Evolutionary conservation across 2,329 filamentous ascomycete species (phyloP).

Genomic region (Aspergillus ibericus): DNA sequence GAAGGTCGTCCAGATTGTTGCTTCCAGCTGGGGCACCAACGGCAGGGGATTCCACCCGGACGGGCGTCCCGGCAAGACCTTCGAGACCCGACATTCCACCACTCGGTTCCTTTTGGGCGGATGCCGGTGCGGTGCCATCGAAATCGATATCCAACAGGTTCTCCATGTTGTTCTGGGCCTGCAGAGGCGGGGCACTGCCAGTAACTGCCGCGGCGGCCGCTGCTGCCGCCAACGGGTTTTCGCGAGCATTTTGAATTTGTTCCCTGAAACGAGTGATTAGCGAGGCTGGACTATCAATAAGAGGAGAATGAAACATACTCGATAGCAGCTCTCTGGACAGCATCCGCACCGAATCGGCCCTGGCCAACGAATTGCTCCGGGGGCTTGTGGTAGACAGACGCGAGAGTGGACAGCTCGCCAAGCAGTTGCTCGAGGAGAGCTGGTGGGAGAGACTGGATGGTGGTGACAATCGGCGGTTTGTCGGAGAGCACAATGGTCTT

Average conservation of each 20-base stretch:
- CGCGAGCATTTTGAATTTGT: conserved; percentile 84
- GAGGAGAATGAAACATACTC: conserved; percentile 56
- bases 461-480: conserved; percentile 90
- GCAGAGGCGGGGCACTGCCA: conserved; percentile 52
- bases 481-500: conserved; percentile 93
- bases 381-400: conserved; percentile 97
- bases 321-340: conserved; percentile 91
- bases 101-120: conserved; percentile 65
- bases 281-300: background rate
- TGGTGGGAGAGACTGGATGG: conserved; percentile 84
- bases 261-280: conserved; percentile 54
- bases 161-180: conserved; percentile 76
- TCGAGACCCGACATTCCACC: conserved; percentile 65
- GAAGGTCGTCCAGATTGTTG: conserved; percentile 78
- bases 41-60: conserved; percentile 49
- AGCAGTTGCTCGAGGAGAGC: conserved; percentile 87
- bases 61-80: conserved; percentile 58
- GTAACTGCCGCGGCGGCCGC: conserved; percentile 65
- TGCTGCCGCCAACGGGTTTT: conserved; percentile 90
- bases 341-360: conserved; percentile 88
- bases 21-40: conserved; percentile 37
- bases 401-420: conserved; percentile 85
- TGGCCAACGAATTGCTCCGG: conserved; percentile 97
- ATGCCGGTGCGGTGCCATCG: conserved; percentile 89
- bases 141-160: conserved; percentile 96